Conservation (phyloP, 257 asterid genomes). For the Nicotiana obtusifolia region DNA sequence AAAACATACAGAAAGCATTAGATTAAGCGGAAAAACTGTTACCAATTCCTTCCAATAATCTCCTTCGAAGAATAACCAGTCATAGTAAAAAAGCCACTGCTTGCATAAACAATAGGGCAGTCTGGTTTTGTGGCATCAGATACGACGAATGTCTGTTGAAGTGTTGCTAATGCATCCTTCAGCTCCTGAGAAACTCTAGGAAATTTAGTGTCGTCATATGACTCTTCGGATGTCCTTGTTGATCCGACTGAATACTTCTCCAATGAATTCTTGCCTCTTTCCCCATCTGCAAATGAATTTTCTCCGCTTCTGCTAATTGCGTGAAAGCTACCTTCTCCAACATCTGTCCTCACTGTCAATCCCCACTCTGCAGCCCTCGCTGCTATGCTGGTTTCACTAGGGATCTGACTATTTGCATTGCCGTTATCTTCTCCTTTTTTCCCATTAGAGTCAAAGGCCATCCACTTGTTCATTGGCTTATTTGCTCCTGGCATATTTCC, state of each 20-base stretch:
- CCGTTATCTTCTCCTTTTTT: constrained; percentile 7
- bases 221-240: constrained; percentile 50
- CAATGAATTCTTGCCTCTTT: constrained; percentile 36
- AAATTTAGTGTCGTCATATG: constrained; percentile 24
- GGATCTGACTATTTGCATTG: background rate
- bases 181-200: constrained; percentile 92
- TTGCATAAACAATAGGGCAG: constrained; percentile 86
- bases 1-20: background rate
- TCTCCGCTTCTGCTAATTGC: constrained; percentile 20
- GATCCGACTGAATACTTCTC: constrained; percentile 41
- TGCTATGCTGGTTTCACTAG: constrained; percentile 36
- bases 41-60: constrained; percentile 87
- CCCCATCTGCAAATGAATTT: constrained; percentile 42
- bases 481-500: constrained; percentile 4
- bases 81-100: constrained; percentile 87
- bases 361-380: constrained; percentile 90
- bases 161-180: constrained; percentile 85
- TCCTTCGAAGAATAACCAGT: constrained; percentile 89
- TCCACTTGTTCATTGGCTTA: constrained; percentile 45
- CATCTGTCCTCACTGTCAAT: constrained; percentile 55
- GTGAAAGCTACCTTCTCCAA: constrained; percentile 55
- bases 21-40: constrained; percentile 19
- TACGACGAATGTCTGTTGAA: constrained; percentile 95
- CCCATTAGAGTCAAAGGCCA: constrained; percentile 52
- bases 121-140: constrained; percentile 97